Conservation (phyloP, 306 rosid genomes). For the Lotus japonicus region DNA sequence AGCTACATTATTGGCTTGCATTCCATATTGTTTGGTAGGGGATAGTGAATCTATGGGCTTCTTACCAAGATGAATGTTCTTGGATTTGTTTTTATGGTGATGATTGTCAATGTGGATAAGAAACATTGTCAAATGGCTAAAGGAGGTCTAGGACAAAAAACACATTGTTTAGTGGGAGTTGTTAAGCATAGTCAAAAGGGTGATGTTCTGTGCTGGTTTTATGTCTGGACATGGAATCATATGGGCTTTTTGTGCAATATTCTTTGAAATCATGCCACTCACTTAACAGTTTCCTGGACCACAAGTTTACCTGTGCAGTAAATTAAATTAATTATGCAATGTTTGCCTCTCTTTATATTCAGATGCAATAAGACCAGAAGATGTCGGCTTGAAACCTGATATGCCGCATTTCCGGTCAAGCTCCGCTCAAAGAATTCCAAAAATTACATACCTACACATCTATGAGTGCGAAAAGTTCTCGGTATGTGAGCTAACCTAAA, state of each 20-base stretch:
- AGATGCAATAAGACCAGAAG: conserved; percentile 63
- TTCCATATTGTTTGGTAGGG: neutral
- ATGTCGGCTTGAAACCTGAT: conserved; percentile 62
- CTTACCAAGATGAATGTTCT: neutral
- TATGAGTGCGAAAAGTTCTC: conserved; percentile 68
- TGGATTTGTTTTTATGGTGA: neutral
- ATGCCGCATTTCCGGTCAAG: conserved; percentile 49
- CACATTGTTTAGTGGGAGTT: conserved; percentile 1
- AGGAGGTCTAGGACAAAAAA: neutral
- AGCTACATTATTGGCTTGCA: conserved; percentile 2
- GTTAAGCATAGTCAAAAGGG: neutral
- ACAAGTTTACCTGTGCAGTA: neutral
- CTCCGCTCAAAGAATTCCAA: conserved; percentile 27
- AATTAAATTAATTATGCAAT: conserved; percentile 5
- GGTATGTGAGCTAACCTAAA: conserved; percentile 25
- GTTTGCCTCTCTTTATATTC: conserved; percentile 22
- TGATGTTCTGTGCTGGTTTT: conserved; percentile 4
- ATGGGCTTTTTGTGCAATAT: neutral
- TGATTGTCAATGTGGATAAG: neutral
- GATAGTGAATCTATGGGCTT: conserved; percentile 9
- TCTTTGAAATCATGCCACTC: neutral
- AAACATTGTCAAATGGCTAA: neutral
- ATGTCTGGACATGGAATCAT: neutral
- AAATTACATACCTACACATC: conserved; percentile 72
- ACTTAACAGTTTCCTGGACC: conserved; percentile 11